Evolutionary conservation across 176 grass and related monocot genomes (phyloP).

Genomic region (Bothriochloa decipiens): DNA sequence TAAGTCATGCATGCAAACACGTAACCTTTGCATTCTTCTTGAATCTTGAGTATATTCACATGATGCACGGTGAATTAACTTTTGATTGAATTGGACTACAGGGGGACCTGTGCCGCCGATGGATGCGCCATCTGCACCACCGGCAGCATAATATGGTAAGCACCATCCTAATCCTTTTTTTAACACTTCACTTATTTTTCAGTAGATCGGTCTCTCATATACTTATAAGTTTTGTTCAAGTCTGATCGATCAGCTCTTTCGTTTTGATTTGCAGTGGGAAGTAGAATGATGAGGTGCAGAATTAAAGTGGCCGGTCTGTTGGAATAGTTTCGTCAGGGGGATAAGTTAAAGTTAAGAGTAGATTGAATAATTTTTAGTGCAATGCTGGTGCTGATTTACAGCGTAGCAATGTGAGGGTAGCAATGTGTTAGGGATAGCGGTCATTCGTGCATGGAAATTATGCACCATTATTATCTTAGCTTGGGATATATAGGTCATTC

Average conservation of each 20-base stretch:
- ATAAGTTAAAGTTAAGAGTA: neutral
- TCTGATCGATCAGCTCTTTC: neutral
- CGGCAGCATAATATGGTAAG: neutral
- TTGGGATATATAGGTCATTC: neutral
- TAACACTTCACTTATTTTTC: neutral
- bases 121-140: neutral
- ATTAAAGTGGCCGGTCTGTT: neutral
- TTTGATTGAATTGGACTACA: neutral
- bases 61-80: neutral
- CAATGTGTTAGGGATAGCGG: neutral
- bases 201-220: neutral
- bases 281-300: neutral
- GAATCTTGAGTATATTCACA: no score
- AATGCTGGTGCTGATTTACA: neutral
- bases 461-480: no score
- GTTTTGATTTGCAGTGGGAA: neutral
- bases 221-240: neutral
- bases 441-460: neutral
- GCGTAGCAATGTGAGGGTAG: neutral
- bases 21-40: no score
- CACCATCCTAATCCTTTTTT: neutral
- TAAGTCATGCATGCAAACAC: neutral
- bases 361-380: neutral
- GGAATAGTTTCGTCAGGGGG: neutral
- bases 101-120: constrained; percentile 12